A percentile compares a stretch with the other conserved stretches of the same genome.
phyloP scores from a whole-genome alignment of 345 rosid species.

The Abelmoschus esculentus region DNA sequence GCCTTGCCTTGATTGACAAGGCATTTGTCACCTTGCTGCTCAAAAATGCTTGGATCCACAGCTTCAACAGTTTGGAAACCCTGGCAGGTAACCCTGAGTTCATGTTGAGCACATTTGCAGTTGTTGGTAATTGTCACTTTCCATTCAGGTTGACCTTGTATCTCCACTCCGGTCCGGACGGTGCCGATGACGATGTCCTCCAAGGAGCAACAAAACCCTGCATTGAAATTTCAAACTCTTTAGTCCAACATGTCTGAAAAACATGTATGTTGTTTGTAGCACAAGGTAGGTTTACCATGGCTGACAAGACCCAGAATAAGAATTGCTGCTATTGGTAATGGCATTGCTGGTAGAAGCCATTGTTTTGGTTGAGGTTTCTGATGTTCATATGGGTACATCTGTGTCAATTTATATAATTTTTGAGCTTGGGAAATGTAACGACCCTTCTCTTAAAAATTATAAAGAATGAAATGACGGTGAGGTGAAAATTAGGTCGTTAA shows the following conservation, averaged over 20 bases:
- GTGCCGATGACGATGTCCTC: not conserved
- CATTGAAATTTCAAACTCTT: not conserved
- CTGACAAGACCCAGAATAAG: not conserved
- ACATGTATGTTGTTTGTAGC: not conserved
- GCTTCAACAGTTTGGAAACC: not conserved
- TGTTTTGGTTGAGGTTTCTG: not conserved
- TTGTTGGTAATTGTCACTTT: not conserved
- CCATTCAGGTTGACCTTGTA: not conserved
- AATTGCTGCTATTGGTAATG: not conserved
- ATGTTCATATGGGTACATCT: not conserved
- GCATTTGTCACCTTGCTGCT: conserved; percentile 1
- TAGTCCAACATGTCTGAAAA: not conserved
- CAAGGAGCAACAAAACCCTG: conserved; percentile 3
- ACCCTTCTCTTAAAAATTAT: too few species aligned
- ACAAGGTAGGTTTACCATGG: not conserved
- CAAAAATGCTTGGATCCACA: not conserved
- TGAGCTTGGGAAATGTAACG: not conserved
- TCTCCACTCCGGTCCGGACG: not conserved
- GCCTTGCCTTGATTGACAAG: not conserved
- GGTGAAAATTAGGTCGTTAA: too few species aligned
- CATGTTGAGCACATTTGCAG: not conserved
- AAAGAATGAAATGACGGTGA: too few species aligned
- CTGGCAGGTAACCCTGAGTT: not conserved
- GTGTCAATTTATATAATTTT: not conserved
- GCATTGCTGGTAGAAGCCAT: not conserved